phyloP scores from a whole-genome alignment of 768 basidiomycete species.

The Macrolepiota fuliginosa region DNA sequence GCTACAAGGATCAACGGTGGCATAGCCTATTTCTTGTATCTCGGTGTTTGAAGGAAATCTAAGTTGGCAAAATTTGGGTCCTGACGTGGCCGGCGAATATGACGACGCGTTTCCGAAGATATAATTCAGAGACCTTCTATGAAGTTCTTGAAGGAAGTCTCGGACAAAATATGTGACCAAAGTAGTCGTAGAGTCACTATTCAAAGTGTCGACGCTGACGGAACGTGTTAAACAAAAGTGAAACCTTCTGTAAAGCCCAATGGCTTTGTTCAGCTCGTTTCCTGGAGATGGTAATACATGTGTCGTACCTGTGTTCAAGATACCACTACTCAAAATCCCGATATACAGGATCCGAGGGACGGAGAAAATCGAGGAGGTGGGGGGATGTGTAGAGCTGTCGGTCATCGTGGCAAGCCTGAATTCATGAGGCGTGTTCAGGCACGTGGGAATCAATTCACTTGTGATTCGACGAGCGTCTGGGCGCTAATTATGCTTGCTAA shows the following conservation, averaged over 20 bases:
- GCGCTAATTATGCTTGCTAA: too few species aligned
- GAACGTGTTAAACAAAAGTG: neutral
- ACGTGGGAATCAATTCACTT: conserved; percentile 1
- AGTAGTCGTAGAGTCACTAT: neutral
- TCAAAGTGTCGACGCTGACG: neutral
- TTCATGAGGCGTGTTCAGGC: neutral
- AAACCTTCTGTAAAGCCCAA: neutral
- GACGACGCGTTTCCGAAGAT: neutral
- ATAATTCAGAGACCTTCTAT: neutral
- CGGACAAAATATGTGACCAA: neutral
- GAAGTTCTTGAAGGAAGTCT: neutral
- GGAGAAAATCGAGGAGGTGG: neutral
- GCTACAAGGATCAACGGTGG: conserved; percentile 73
- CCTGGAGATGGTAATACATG: neutral
- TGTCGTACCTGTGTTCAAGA: neutral
- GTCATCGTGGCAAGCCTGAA: conserved; percentile 8
- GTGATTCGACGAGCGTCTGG: neutral
- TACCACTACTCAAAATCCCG: neutral
- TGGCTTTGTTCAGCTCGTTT: neutral
- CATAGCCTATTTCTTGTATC: conserved; percentile 38
- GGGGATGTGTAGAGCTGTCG: neutral
- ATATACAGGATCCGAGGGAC: neutral
- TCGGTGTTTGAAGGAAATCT: neutral
- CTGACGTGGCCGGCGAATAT: conserved; percentile 5
- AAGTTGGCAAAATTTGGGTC: neutral